These are phyloP conservation scores for Teratosphaeria destructans DNA, from an alignment of 2,329 filamentous ascomycete species.

Conservation along the genomic window DNA sequence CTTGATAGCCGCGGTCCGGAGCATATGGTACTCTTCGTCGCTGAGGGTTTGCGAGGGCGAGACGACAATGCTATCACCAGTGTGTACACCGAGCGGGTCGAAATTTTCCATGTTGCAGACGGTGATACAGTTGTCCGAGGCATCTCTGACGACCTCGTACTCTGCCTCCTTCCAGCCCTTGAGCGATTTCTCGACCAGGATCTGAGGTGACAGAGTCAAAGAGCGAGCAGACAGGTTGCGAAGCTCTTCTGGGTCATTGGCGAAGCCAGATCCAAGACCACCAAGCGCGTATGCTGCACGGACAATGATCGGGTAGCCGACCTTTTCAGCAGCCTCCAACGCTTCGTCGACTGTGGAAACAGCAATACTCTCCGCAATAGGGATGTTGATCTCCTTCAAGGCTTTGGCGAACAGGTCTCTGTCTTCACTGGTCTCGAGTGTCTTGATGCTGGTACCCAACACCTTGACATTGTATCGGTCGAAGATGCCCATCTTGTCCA, in stretches of 20 bases:
- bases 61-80: conserved; percentile 96
- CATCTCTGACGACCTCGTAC: conserved; percentile 95
- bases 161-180: conserved; percentile 99
- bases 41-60: conserved; percentile 93
- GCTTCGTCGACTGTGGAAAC: conserved; percentile 88
- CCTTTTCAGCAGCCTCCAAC: conserved; percentile 69
- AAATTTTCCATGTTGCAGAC: conserved; percentile 99
- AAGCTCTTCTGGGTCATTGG: conserved; percentile 86
- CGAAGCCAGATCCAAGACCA: conserved; percentile 92
- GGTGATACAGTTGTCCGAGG: conserved; percentile 96
- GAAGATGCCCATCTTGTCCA: conserved; percentile 92
- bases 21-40: conserved; percentile 99
- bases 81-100: conserved; percentile 93
- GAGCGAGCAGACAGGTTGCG: conserved; percentile 88
- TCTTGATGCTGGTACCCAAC: conserved; percentile 87
- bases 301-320: conserved; percentile 97
- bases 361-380: conserved; percentile 91
- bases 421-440: conserved; percentile 88
- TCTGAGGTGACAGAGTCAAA: conserved; percentile 86
- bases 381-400: conserved; percentile 92
- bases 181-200: conserved; percentile 94
- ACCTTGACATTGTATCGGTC: conserved; percentile 94
- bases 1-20: conserved; percentile 93
- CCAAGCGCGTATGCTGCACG: conserved; percentile 93
- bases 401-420: conserved; percentile 93